Conservation (phyloP, 306 rosid species). For the Rubus idaeus region DNA sequence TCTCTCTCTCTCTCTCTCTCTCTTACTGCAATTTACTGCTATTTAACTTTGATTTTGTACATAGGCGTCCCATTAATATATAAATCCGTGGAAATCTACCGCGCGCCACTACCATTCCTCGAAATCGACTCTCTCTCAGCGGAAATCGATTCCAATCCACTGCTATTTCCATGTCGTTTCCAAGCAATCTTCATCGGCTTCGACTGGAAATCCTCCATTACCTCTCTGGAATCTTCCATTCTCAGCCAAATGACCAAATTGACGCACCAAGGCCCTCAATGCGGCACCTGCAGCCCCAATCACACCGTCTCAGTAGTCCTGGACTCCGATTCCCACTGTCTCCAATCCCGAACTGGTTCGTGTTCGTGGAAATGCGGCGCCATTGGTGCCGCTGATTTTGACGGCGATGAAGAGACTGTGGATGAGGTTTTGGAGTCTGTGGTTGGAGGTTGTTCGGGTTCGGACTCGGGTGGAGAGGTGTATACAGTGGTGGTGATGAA, state of each 20-base stretch:
- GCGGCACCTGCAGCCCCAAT: conserved; percentile 53
- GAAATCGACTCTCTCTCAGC: conserved; percentile 66
- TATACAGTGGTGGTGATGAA: conserved; percentile 74
- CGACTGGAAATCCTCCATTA: conserved; percentile 29
- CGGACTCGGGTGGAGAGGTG: conserved; percentile 39
- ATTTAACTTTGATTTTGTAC: not conserved
- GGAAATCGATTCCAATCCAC: conserved; percentile 54
- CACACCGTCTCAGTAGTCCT: conserved; percentile 44
- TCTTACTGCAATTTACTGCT: not conserved
- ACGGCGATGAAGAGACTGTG: conserved; percentile 42
- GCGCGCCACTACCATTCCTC: conserved; percentile 78
- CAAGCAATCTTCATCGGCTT: conserved; percentile 69
- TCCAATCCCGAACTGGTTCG: conserved; percentile 17
- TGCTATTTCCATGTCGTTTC: conserved; percentile 70
- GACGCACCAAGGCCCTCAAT: conserved; percentile 35
- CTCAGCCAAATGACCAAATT: conserved; percentile 41
- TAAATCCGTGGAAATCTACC: conserved; percentile 91
- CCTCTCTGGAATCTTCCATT: conserved; percentile 43
- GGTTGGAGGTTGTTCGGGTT: conserved; percentile 36
- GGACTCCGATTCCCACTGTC: conserved; percentile 37
- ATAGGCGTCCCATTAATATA: conserved; percentile 73
- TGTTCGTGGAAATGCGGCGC: conserved; percentile 37
- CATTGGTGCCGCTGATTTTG: conserved; percentile 36
- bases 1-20: conserved; percentile 11
- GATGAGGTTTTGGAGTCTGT: conserved; percentile 59